Percentiles rank a stretch among this genome's conserved stretches.
Evolutionary conservation across 1,284 basidiomycete species (phyloP).

Genomic region (Malassezia globosa): DNA sequence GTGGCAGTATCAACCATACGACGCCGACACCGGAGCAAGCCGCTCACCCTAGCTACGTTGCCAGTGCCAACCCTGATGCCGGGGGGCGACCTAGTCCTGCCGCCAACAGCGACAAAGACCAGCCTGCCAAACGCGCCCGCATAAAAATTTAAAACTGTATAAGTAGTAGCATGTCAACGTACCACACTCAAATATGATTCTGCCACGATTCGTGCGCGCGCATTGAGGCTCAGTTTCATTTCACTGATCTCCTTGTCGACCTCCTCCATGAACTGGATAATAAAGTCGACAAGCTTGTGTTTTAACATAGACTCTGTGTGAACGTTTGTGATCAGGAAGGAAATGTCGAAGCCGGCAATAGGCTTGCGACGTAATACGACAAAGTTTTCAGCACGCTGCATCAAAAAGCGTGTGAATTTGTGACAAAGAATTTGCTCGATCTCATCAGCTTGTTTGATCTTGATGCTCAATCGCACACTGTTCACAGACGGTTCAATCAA

Average conservation of each 20-base stretch:
- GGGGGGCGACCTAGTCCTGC: neutral
- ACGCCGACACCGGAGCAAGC: no score
- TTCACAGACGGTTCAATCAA: constrained; percentile 94
- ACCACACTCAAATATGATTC: constrained; percentile 52
- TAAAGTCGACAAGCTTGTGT: constrained; percentile 99
- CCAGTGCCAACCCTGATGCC: neutral
- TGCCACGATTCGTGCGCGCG: constrained; percentile 89
- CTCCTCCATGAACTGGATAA: constrained; percentile 99
- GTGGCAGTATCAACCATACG: no score
- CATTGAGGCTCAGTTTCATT: constrained; percentile 67
- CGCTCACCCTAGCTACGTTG: no score
- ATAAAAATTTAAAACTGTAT: constrained; percentile 1
- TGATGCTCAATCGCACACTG: constrained; percentile 87
- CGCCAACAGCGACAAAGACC: neutral
- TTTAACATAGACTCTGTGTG: constrained; percentile 97
- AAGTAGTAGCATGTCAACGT: constrained; percentile 12
- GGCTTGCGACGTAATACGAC: constrained; percentile 89
- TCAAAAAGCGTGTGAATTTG: constrained; percentile 99
- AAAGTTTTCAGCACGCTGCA: constrained; percentile 94
- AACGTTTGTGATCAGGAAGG: constrained; percentile 93
- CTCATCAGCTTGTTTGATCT: constrained; percentile 98
- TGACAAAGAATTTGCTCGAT: constrained; percentile 93
- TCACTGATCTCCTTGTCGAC: constrained; percentile 81
- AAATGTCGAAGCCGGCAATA: constrained; percentile 82
- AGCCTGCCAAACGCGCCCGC: neutral